A percentile compares a stretch with the other conserved stretches of the same genome.
These are phyloP conservation scores for Chaetomium tenue DNA, from an alignment of 495 filamentous ascomycete genomes.

Conservation along the genomic window DNA sequence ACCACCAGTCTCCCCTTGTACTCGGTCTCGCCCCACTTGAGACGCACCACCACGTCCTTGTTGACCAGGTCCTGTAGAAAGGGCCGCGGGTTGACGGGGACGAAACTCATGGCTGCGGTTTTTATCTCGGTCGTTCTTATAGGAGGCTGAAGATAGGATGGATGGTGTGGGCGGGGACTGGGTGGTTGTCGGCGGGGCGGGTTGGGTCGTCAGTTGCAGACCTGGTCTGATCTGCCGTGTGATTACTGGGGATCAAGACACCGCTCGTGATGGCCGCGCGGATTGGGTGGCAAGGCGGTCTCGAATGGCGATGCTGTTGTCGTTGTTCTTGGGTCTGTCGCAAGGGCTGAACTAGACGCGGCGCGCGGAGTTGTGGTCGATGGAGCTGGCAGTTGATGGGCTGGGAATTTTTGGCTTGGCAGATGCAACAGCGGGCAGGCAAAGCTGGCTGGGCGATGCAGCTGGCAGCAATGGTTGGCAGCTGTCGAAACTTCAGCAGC, in stretches of 20 bases:
- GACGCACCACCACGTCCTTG: slow-evolving; percentile 80
- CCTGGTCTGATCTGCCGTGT: not conserved
- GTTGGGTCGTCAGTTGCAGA: not conserved
- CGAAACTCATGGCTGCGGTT: slow-evolving; percentile 31
- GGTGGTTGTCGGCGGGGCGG: not conserved
- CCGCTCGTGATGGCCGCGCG: not conserved
- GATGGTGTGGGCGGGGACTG: not conserved
- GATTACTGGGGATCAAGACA: no score
- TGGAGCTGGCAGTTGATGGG: slow-evolving; percentile 9
- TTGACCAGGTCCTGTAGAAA: slow-evolving; percentile 59
- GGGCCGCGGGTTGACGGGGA: slow-evolving; percentile 38
- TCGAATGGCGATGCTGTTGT: not conserved
- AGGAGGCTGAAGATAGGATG: no score
- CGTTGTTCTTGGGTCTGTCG: not conserved
- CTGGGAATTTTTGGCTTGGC: slow-evolving; percentile 25
- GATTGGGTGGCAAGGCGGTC: not conserved
- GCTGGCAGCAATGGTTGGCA: not conserved
- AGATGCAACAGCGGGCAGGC: not conserved
- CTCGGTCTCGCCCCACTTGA: slow-evolving; percentile 98
- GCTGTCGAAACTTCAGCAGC: not conserved
- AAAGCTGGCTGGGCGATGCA: not conserved
- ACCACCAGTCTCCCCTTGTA: slow-evolving; percentile 86
- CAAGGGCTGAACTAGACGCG: slow-evolving; percentile 2
- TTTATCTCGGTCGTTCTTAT: not conserved
- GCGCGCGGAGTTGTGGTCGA: slow-evolving; percentile 6